These are phyloP conservation scores for Periconia sp. DNA, from an alignment of 2,329 filamentous ascomycete genomes.

Conservation along the genomic window DNA sequence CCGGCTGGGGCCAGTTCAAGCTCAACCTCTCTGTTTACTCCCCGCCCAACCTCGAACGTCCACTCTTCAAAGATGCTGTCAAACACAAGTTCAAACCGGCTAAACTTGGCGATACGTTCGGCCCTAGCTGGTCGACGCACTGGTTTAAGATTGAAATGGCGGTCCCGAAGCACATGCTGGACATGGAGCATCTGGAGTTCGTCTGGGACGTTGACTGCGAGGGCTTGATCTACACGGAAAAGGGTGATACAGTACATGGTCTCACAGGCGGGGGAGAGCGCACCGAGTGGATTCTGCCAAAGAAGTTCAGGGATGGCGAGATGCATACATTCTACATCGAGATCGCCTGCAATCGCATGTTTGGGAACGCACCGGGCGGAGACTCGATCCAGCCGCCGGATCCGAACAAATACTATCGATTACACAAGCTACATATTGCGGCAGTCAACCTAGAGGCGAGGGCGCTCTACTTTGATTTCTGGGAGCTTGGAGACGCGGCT, in stretches of 20 bases:
- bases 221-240: constrained; percentile 89
- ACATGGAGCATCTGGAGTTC: constrained; percentile 87
- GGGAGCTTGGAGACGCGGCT: constrained; percentile 92
- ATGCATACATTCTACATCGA: constrained; percentile 93
- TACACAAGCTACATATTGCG: constrained; percentile 82
- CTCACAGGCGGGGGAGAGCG: constrained; percentile 89
- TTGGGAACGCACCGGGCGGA: constrained; percentile 85
- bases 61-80: constrained; percentile 83
- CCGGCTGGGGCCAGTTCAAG: constrained; percentile 71
- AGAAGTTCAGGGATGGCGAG: constrained; percentile 80
- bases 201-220: constrained; percentile 97
- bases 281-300: constrained; percentile 87
- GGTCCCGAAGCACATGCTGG: constrained; percentile 72
- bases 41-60: constrained; percentile 77
- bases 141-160: constrained; percentile 90
- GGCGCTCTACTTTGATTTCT: constrained; percentile 87
- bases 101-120: constrained; percentile 78
- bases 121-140: constrained; percentile 95
- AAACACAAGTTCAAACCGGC: constrained; percentile 78
- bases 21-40: constrained; percentile 88
- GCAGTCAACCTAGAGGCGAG: constrained; percentile 87
- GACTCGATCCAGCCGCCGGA: constrained; percentile 88
- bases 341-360: constrained; percentile 99
- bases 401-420: constrained; percentile 79
- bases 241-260: constrained; percentile 90